Evolutionary conservation across 2,329 filamentous ascomycete species (phyloP), one percentile per base, ranked within the genome.

Genomic region (Penicillium occitanis): DNA sequence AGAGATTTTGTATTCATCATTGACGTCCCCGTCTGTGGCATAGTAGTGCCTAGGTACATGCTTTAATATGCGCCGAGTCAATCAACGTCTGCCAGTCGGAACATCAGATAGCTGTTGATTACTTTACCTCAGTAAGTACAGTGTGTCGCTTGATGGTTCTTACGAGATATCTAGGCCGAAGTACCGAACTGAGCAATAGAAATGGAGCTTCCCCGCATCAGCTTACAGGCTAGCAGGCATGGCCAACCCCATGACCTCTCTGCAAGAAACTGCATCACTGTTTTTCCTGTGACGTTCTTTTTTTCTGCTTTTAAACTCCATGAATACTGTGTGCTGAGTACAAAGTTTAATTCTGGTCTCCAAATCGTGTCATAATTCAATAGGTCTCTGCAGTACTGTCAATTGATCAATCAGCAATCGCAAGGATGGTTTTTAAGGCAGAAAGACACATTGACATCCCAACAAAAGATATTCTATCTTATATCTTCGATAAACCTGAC

Each of bases 391-490:
- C 14, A 51, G 48, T 14, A 28, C 5, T 28, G 5, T 25, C 48
- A 57, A 35, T 22, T 57, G 53, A 8, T 58, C 30, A 25, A 22
- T 22, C n/a, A 37, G 10, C 53, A 55, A 48, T 40, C 14, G 55
- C 25, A 37, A 48, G 3, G 17, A 64, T 64, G 55, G 40, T 77
- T 37, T 78, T 79, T 53, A 74, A 75, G 65, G 73, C 76, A 5
- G 69, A 72, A 3, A 65, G 68, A 35, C 71, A 74, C 28, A 57
- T 72, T 13, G 70, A 75, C 3, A 75, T 86, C 40, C 82, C 85
- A 0, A 79, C 78, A 33, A 80, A 82, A 63, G 86, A 87, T 69
- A 71, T 87, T 14, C 66, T 86, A 10, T 86, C 84, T 2, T 87
- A 82, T 78, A 81, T 83, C 3, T 86, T 87, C 69, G 82, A 85